These are phyloP conservation scores for Serendipita sp. DNA, from an alignment of 768 basidiomycete species.

Conservation along the genomic window DNA sequence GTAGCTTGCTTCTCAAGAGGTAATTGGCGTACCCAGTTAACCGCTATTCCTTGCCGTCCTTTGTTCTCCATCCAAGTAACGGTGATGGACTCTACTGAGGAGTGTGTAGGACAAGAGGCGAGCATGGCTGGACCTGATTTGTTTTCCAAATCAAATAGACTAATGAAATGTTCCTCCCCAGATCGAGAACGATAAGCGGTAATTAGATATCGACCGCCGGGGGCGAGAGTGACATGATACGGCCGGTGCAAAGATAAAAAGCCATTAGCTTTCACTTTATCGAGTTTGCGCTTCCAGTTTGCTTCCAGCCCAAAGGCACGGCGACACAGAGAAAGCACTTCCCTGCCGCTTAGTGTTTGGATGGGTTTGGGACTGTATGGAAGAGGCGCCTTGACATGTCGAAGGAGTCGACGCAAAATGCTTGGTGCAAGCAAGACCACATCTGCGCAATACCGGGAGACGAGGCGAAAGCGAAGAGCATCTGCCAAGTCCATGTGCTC, in stretches of 20 bases:
- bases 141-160: neutral
- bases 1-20: neutral
- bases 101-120: neutral
- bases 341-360: neutral
- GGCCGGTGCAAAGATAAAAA: neutral
- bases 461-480: constrained; percentile 4
- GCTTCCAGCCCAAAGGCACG: neutral
- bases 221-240: neutral
- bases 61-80: neutral
- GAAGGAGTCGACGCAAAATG: neutral
- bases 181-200: neutral
- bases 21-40: neutral
- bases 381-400: neutral
- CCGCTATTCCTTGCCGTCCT: neutral
- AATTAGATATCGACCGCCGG: neutral
- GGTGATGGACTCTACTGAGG: neutral
- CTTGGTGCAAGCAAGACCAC: neutral
- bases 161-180: neutral
- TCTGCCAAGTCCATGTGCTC: neutral
- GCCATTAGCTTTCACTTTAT: neutral
- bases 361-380: constrained; percentile 2
- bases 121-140: neutral
- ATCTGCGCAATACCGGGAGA: neutral
- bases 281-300: neutral
- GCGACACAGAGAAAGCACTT: neutral